A percentile compares a stretch with the other conserved stretches of the same genome.
These are phyloP conservation scores for Pilobolus umbonatus DNA, from an alignment of 192 early-diverging fungal genomes.

Conservation along the genomic window DNA sequence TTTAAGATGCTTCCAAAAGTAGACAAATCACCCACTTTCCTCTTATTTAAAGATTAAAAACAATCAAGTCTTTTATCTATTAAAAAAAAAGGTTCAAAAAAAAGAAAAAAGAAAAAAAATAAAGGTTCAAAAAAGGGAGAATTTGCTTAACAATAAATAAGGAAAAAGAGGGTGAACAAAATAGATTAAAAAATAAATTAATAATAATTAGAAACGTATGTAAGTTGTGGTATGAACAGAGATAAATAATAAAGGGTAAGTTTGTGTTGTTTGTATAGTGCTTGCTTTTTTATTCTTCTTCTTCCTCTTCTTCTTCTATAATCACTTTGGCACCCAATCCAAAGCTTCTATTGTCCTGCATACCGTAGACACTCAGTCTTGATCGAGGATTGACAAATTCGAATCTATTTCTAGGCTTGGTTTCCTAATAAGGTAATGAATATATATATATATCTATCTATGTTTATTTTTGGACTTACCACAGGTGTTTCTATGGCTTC, in stretches of 20 bases:
- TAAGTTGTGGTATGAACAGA: neutral
- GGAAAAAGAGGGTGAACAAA: neutral
- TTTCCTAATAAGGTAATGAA: conserved; percentile 5
- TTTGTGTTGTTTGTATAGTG: neutral
- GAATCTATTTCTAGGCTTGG: conserved; percentile 10
- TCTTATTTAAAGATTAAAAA: no score
- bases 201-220: neutral
- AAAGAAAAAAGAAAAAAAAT: no score
- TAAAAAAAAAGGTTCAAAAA: no score
- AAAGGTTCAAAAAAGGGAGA: no score
- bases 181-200: neutral
- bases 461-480: neutral
- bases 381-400: conserved; percentile 27
- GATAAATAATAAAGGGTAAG: neutral
- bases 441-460: neutral
- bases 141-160: neutral
- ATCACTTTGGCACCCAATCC: conserved; percentile 18
- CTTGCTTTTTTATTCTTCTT: conserved; percentile 29
- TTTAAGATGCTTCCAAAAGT: no score
- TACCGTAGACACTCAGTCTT: conserved; percentile 22
- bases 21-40: no score
- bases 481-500: neutral
- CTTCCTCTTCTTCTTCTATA: conserved; percentile 36
- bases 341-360: conserved; percentile 13
- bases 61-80: no score